phyloP scores from a whole-genome alignment of 164 flowering plant genomes.

The Annona cherimola region DNA sequence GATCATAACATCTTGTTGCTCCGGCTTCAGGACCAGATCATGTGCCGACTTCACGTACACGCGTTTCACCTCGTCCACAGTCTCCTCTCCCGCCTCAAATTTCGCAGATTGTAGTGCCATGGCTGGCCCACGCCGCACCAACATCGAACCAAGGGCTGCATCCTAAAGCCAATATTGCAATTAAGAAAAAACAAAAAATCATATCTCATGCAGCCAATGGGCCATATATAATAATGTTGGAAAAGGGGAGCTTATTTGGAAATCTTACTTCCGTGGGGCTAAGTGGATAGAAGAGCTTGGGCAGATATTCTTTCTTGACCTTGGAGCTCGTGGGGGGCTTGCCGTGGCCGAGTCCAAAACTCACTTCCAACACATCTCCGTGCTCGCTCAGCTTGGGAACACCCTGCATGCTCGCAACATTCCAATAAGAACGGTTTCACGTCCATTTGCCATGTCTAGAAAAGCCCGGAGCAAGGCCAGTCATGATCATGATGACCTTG shows the following conservation, averaged over 20 bases:
- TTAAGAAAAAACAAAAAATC: background rate
- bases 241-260: background rate
- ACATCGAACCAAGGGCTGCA: slow-evolving; percentile 56
- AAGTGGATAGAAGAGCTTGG: slow-evolving; percentile 48
- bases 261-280: slow-evolving; percentile 61
- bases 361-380: slow-evolving; percentile 48
- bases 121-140: slow-evolving; percentile 59
- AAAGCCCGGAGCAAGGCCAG: too few relatives aligned
- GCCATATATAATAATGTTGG: too few relatives aligned
- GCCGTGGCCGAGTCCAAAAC: slow-evolving; percentile 47
- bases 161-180: slow-evolving; percentile 35
- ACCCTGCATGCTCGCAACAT: slow-evolving; percentile 37
- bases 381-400: slow-evolving; percentile 46
- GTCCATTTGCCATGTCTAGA: too few relatives aligned
- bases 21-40: slow-evolving; percentile 47
- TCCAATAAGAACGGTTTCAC: background rate
- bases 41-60: slow-evolving; percentile 57
- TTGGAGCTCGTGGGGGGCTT: slow-evolving; percentile 60
- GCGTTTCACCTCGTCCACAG: slow-evolving; percentile 34
- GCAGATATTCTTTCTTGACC: slow-evolving; percentile 46
- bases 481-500: too few relatives aligned
- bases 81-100: slow-evolving; percentile 23
- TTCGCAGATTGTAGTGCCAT: slow-evolving; percentile 37
- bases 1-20: slow-evolving; percentile 66
- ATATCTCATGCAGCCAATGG: background rate